A percentile compares a stretch with the other conserved stretches of the same genome.
These are phyloP conservation scores for Eucalyptus virginea DNA, from an alignment of 345 rosid species.

Conservation along the genomic window DNA sequence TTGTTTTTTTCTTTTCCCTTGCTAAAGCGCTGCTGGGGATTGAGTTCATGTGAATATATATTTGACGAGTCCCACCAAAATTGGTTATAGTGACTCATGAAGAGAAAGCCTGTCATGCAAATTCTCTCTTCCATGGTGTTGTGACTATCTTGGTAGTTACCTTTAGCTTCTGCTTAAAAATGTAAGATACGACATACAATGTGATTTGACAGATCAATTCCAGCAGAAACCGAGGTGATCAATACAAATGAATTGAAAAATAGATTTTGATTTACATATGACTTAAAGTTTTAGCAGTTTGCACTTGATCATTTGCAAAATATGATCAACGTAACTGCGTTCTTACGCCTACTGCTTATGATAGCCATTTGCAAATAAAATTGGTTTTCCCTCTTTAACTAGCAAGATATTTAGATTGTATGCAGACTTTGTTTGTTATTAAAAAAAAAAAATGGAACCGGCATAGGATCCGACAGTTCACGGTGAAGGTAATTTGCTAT, in stretches of 20 bases:
- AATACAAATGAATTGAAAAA: background rate
- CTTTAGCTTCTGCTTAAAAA: background rate
- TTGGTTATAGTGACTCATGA: background rate
- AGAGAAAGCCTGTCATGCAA: background rate
- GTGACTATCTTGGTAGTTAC: background rate
- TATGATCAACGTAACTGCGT: rapidly evolving
- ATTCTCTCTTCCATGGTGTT: background rate
- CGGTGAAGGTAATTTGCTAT: background rate
- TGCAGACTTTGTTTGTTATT: background rate
- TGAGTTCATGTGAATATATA: no score
- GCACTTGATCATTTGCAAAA: background rate
- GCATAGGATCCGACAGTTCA: rapidly evolving
- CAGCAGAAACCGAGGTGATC: background rate
- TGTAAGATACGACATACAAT: background rate
- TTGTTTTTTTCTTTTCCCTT: no score
- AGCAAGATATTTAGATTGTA: background rate
- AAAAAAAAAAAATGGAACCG: background rate
- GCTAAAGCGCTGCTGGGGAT: no score
- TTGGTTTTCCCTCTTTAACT: background rate
- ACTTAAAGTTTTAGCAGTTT: background rate
- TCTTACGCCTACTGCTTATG: background rate
- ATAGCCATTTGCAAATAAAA: background rate
- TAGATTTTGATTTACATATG: background rate
- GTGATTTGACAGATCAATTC: background rate
- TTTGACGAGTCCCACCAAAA: background rate